Evolutionary conservation across 495 filamentous ascomycete species (phyloP).

Genomic region (Neurospora pannonica): DNA sequence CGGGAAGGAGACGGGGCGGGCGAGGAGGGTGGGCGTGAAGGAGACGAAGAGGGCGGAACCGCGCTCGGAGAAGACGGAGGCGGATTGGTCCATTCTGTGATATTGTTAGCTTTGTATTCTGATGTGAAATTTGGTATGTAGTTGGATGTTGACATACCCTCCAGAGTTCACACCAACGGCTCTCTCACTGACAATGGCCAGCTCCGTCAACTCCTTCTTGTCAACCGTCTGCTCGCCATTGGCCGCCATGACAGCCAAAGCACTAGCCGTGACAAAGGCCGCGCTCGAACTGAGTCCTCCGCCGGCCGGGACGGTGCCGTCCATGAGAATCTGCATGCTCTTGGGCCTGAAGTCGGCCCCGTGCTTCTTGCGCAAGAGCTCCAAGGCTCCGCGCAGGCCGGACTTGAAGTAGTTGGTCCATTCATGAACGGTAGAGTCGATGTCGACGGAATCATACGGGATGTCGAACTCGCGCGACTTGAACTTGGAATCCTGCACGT

Average conservation of each 20-base stretch:
- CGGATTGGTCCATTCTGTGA: constrained; percentile 90
- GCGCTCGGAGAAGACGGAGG: constrained; percentile 80
- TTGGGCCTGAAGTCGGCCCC: constrained; percentile 50
- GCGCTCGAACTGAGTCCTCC: constrained; percentile 90
- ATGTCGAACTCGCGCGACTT: constrained; percentile 67
- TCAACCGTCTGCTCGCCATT: constrained; percentile 73
- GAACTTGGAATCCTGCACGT: constrained; percentile 70
- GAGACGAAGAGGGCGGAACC: constrained; percentile 84
- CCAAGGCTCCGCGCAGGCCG: constrained; percentile 70
- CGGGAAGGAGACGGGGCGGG: constrained; percentile 74
- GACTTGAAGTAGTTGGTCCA: constrained; percentile 99
- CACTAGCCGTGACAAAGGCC: constrained; percentile 85
- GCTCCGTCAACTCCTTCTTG: constrained; percentile 80
- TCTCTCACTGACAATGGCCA: constrained; percentile 89
- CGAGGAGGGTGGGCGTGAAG: constrained; percentile 73
- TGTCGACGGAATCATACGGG: constrained; percentile 56
- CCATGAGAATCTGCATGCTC: constrained; percentile 80
- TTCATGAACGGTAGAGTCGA: constrained; percentile 75
- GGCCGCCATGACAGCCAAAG: constrained; percentile 77
- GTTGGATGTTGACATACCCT: constrained; percentile 46
- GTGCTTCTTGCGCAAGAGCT: constrained; percentile 63
- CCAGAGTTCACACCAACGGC: constrained; percentile 95
- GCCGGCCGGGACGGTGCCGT: constrained; percentile 85
- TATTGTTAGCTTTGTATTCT: not conserved
- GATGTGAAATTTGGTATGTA: not conserved